Base-by-base conservation (phyloP, 345 rosid species). In the Chamaenerion angustifolium region DNA sequence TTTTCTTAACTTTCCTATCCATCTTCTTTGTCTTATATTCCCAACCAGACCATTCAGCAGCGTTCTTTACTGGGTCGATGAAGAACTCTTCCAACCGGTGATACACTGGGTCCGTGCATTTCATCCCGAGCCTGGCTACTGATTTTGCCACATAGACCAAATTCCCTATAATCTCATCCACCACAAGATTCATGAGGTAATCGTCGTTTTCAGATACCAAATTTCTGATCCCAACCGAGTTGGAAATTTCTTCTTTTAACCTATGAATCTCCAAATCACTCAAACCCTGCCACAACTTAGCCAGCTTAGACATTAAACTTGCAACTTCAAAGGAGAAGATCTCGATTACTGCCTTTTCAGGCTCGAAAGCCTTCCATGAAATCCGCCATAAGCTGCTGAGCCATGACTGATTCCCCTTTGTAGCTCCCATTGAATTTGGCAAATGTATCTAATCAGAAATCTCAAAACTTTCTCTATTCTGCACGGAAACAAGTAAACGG, bases 1-100 rank as follows among this genome's bases (percentile, higher is more conserved):
- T 74, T 53, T 82, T 79, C 67, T 76, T 82, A 21, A 76, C 76
- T 66, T 70, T 82, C 68, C 72, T 78, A 23, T 79, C 83, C 90
- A 82, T 82, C 71, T 79, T 82, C 68, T 72, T 73, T 70, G 59
- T 50, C 48, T 64, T 61, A 56, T 79, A 82, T 31, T 67, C 69
- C 83, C 81, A 82, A 12, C 81, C 75, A 42, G 45, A 42, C 90
- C 90, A 82, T 40, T 78, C 71, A 43, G 58, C 16, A 45, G 46
- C 15, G 41, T 66, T 64, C 59, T 46, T 45, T 40, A 67, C 10
- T 0, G 81, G 85, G 25, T 66, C 71, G 12, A 54, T 19, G 12
- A 78, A 48, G 68, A 79, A 79, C 31, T 40, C 40, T 48, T 69
- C 77, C 18, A 79, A 68, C 11, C 49, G 60, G 47, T 57, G 65